Evolutionary conservation across 768 basidiomycete species (phyloP), one percentile per base, ranked within the genome.

Genomic region (Cystobasidium ongulense): DNA sequence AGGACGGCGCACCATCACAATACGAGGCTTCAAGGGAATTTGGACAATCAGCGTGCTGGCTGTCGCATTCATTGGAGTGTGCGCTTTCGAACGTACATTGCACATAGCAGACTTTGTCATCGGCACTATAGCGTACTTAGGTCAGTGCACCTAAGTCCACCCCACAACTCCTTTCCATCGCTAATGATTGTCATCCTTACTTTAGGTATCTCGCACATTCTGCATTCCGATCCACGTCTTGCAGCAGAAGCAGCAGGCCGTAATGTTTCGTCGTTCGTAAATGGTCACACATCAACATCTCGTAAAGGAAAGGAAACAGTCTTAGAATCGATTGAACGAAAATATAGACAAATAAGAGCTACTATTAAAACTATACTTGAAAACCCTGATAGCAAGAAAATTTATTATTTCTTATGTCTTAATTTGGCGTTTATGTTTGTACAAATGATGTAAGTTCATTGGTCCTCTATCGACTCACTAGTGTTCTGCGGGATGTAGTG

Each of bases 381-480:
- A 23, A 95, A 95, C 77, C 87, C 88, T 1, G 93, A 98, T 80
- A 94, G 92, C 23, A 86, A 92, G 77, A 90, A 90, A 81, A 98
- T 99, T 73, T 97, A 94, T 81, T 97, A 95, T 82, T 99, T 99
- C 82, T 84, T 98, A 63, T 85, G 94, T 81, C 84, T 99, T 61
- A 99, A 99, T 81, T 84, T 98, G 82, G 88, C 87, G 76, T 99
- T 92, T 82, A 98, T 99, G 96, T 84, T 90, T 50, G 88, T 99
- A 13, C 96, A 99, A 82, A 92, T 97, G 91, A 78, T 78, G 15
- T 82, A 80, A 76, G 74, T 41, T 17, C 31, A 5, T 57, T 18
- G n/a, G 57, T 29, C 35, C 27, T 43, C 8, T 50, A 21, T 7
- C 38, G 17, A 10, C n/a, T n/a, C n/a, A n/a, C 5, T n/a, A 29